Evolutionary conservation across 495 filamentous ascomycete species (phyloP).

Genomic region (Xylaria curta): DNA sequence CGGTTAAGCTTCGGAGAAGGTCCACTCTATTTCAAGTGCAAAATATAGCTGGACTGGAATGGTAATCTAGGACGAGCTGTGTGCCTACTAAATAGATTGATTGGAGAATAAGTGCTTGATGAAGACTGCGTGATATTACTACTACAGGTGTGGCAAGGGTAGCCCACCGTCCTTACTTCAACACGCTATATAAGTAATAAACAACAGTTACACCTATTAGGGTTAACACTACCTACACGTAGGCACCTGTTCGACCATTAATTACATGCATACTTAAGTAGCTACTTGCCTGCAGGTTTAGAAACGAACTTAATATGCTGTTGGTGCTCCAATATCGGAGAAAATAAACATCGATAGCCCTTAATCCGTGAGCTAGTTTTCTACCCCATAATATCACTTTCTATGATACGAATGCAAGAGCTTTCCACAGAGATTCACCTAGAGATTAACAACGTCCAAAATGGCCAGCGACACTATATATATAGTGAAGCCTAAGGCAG

Average conservation of each 20-base stretch:
- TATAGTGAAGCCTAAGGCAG: slow-evolving; percentile 1
- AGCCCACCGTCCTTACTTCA: too few species aligned
- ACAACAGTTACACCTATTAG: too few species aligned
- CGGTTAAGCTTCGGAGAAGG: neutral
- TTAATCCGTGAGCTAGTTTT: neutral
- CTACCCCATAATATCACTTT: neutral
- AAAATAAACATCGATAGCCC: too few species aligned
- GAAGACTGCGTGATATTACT: neutral
- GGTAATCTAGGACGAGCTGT: neutral
- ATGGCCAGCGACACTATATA: slow-evolving; percentile 22
- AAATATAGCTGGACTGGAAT: slow-evolving; percentile 1
- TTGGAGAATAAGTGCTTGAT: neutral
- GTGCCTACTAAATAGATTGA: too few species aligned
- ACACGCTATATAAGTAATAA: too few species aligned
- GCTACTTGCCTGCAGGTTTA: too few species aligned
- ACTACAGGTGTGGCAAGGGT: neutral
- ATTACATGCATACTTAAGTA: too few species aligned
- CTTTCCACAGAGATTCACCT: slow-evolving; percentile 13
- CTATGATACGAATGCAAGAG: slow-evolving; percentile 7
- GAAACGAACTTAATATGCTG: too few species aligned
- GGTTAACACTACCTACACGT: too few species aligned
- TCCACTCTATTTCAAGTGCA: neutral
- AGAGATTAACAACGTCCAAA: slow-evolving; percentile 14
- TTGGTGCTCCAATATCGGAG: too few species aligned
- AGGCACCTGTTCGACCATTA: too few species aligned